These are phyloP conservation scores for Penicillium fuscoglaucum DNA, from an alignment of 2,329 filamentous ascomycete species.

Conservation along the genomic window DNA sequence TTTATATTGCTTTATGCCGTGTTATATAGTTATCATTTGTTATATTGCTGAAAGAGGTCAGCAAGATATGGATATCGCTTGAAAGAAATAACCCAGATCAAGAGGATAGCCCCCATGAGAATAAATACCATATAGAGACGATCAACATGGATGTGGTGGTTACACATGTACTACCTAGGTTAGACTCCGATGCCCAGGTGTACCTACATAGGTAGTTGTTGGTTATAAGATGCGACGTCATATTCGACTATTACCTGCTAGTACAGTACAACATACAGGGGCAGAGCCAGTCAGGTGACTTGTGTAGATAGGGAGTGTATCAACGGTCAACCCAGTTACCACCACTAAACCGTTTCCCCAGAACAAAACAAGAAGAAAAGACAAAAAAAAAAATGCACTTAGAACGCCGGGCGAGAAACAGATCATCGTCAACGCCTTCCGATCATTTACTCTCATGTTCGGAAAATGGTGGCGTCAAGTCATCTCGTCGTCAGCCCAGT, in stretches of 20 bases:
- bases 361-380: constrained; percentile 8
- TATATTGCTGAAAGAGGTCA: neutral
- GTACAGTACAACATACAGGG: constrained; percentile 1
- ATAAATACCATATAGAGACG: neutral
- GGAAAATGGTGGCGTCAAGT: constrained; percentile 24
- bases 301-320: constrained; percentile 4
- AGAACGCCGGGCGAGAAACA: constrained; percentile 18
- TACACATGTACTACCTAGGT: too few relatives aligned
- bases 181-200: too few relatives aligned
- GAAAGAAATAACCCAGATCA: neutral
- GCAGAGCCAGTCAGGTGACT: neutral
- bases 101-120: neutral
- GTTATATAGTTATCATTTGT: neutral
- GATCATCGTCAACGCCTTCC: constrained; percentile 24
- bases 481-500: constrained; percentile 21
- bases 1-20: too few relatives aligned
- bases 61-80: neutral
- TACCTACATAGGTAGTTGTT: too few relatives aligned
- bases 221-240: neutral
- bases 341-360: constrained; percentile 18
- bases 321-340: neutral
- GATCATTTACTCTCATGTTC: constrained; percentile 17
- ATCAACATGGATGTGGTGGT: neutral
- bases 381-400: constrained; percentile 11
- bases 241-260: constrained; percentile 1